Evolutionary conservation across 176 grass and related monocot genomes (phyloP).

Genomic region (Puya raimondii): DNA sequence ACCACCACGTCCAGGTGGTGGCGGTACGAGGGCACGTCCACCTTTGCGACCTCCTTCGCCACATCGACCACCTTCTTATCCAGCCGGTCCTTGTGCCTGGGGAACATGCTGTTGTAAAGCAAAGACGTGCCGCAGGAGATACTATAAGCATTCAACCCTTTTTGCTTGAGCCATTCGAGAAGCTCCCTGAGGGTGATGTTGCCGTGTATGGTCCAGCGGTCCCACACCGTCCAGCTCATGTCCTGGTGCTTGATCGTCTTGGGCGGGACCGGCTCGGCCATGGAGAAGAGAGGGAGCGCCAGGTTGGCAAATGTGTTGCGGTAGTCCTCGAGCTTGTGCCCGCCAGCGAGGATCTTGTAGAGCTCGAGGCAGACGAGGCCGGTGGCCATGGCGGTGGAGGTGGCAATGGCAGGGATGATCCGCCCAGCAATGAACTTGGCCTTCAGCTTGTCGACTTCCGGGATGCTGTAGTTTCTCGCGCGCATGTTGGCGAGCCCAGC

Average conservation of each 20-base stretch:
- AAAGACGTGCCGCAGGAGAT: conserved; percentile 72
- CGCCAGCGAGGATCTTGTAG: conserved; percentile 63
- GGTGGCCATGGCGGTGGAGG: conserved; percentile 70
- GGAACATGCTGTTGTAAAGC: conserved; percentile 93
- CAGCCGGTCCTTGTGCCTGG: conserved; percentile 73
- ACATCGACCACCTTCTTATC: conserved; percentile 62
- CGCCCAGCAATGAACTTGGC: conserved; percentile 89
- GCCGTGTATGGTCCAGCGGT: conserved; percentile 66
- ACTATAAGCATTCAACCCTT: conserved; percentile 71
- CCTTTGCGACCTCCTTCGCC: conserved; percentile 60
- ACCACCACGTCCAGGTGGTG: conserved; percentile 65
- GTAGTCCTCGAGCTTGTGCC: conserved; percentile 65
- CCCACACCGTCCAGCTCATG: conserved; percentile 79
- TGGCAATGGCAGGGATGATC: conserved; percentile 89
- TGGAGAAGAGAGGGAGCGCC: conserved; percentile 79
- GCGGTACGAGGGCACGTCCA: conserved; percentile 62
- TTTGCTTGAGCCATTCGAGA: conserved; percentile 66
- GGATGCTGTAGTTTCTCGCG: conserved; percentile 77
- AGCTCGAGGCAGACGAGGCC: conserved; percentile 82
- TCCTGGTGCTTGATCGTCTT: conserved; percentile 59
- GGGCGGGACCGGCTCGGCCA: conserved; percentile 69
- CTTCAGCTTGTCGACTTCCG: conserved; percentile 87
- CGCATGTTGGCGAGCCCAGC: conserved; percentile 91
- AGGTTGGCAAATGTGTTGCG: conserved; percentile 85
- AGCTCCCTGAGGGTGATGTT: conserved; percentile 65